Conservation (phyloP, 257 asterid genomes). For the Solanum piurae region DNA sequence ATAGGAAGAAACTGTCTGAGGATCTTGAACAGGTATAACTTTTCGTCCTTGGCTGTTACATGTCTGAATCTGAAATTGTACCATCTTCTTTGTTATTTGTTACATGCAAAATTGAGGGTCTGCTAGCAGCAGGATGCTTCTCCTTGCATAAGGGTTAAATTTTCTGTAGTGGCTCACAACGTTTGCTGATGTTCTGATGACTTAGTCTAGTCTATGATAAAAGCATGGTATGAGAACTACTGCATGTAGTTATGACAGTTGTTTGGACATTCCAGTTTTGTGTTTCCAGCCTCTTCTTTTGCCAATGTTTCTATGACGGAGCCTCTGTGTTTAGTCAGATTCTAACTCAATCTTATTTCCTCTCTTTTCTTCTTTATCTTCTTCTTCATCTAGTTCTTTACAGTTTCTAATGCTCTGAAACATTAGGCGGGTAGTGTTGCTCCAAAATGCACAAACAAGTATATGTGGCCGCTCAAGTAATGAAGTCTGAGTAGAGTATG, state of each 20-base stretch:
- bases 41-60: not conserved
- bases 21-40: constrained; percentile 51
- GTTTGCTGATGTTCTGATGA: not conserved
- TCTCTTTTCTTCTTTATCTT: not conserved
- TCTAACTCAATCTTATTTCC: not conserved
- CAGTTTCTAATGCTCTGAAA: not conserved
- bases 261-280: not conserved
- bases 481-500: not conserved
- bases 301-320: not conserved
- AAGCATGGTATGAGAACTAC: not conserved
- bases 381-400: not conserved
- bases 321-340: not conserved
- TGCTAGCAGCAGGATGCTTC: not conserved
- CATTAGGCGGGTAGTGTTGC: not conserved
- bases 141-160: not conserved
- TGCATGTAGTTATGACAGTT: not conserved
- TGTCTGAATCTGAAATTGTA: not conserved
- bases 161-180: not conserved
- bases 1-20: constrained; percentile 42
- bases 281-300: not conserved
- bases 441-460: not conserved
- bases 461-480: not conserved
- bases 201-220: not conserved
- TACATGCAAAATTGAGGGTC: not conserved
- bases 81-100: not conserved